Percentiles rank a stretch among this genome's conserved stretches.
These are phyloP conservation scores for Calonectria fujianensis DNA, from an alignment of 2,329 filamentous ascomycete genomes.

Conservation along the genomic window DNA sequence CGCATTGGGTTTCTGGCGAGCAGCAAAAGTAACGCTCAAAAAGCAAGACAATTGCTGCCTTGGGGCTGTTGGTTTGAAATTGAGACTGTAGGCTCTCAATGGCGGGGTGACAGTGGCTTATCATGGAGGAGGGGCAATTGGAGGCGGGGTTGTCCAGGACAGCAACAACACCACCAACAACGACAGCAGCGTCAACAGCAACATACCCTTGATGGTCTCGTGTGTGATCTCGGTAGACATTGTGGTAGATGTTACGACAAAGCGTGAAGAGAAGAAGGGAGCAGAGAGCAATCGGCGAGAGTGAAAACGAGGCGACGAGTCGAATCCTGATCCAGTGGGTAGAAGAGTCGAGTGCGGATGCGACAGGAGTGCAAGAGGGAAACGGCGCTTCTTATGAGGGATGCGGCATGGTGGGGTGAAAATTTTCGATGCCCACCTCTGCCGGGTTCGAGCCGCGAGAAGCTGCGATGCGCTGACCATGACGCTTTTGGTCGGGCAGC, in stretches of 20 bases:
- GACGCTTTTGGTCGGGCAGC: constrained; percentile 48
- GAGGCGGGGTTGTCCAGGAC: constrained; percentile 46
- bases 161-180: constrained; percentile 36
- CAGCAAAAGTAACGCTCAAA: not conserved
- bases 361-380: constrained; percentile 48
- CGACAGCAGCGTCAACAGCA: constrained; percentile 25
- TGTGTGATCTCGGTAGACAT: constrained; percentile 79
- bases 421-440: constrained; percentile 53
- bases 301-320: constrained; percentile 45
- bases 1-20: not conserved
- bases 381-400: constrained; percentile 49
- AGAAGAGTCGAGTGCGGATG: constrained; percentile 41
- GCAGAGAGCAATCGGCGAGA: constrained; percentile 35
- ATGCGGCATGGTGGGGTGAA: constrained; percentile 51
- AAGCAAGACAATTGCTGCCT: constrained; percentile 5
- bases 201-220: constrained; percentile 84
- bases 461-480: constrained; percentile 47
- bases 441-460: constrained; percentile 42
- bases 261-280: constrained; percentile 37
- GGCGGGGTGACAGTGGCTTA: constrained; percentile 35
- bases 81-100: not conserved
- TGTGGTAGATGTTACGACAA: constrained; percentile 57
- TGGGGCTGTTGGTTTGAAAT: constrained; percentile 13
- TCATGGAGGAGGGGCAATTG: constrained; percentile 55
- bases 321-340: constrained; percentile 36